Percentiles rank a stretch among this genome's conserved stretches.
phyloP scores from a whole-genome alignment of 495 filamentous ascomycete species.

The Jackrogersella multiformis region DNA sequence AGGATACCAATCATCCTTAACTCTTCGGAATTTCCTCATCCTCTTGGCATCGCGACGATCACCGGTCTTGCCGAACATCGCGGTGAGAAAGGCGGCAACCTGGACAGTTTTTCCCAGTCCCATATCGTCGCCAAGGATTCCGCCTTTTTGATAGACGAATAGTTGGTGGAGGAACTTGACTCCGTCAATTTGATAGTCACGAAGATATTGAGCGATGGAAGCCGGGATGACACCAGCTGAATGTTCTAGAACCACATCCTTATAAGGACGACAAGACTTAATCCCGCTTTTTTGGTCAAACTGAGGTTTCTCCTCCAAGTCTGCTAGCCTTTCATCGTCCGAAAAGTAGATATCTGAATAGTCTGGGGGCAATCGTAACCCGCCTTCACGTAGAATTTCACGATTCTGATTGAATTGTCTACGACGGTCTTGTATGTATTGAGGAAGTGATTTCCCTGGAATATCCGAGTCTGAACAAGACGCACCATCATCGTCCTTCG shows the following conservation, averaged over 20 bases:
- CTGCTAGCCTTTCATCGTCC: constrained; percentile 75
- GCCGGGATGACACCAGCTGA: constrained; percentile 89
- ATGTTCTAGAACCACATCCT: constrained; percentile 76
- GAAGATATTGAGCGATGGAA: constrained; percentile 89
- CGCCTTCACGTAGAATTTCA: constrained; percentile 69
- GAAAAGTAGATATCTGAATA: constrained; percentile 88
- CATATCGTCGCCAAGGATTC: constrained; percentile 96
- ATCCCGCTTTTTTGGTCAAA: constrained; percentile 65
- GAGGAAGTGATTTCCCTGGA: constrained; percentile 46
- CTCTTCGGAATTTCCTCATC: constrained; percentile 87
- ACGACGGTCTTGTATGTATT: constrained; percentile 62
- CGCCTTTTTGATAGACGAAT: constrained; percentile 93
- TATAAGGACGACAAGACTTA: constrained; percentile 71
- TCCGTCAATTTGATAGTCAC: constrained; percentile 90
- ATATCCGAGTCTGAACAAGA: constrained; percentile 28
- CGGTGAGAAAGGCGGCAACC: constrained; percentile 92
- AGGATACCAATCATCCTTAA: constrained; percentile 79
- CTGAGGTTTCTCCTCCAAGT: constrained; percentile 72
- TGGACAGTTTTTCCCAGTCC: constrained; percentile 97
- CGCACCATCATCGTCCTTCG: constrained; percentile 27
- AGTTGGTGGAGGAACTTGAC: constrained; percentile 85
- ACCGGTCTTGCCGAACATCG: constrained; percentile 92
- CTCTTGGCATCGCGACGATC: constrained; percentile 87
- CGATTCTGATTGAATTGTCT: constrained; percentile 65
- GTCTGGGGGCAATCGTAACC: constrained; percentile 78